Base-by-base conservation (phyloP, 2,329 filamentous ascomycete genomes). In the Pyricularia sp. region DNA sequence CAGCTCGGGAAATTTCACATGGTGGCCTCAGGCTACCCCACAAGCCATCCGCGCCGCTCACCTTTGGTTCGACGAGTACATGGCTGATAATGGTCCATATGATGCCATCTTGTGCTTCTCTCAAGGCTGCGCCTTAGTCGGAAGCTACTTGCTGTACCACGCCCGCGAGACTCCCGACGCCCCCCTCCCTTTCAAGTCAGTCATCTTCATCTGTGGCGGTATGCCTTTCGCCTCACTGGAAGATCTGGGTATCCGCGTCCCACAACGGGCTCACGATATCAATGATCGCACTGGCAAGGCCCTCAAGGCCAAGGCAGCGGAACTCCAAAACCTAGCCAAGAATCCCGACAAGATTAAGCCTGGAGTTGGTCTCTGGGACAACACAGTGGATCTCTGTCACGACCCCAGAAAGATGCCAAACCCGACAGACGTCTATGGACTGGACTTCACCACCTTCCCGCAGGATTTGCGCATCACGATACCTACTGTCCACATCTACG, bases 121-220 rank as follows among this genome's bases (percentile, higher is more conserved):
- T 6, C 75, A 77, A 67, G 77, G 76, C 24, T 78, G 76, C 57
- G 69, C 73, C 5, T 69, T 79, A 2, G 70, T 76, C 26, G 72
- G 72, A 28, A 77, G 72, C 70, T 79, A 75, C 67, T 70, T 79
- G 19, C 68, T 79, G 26, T 75, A 75, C 68, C 74, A 74, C 35
- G 71, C 73, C 63, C 73, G 71, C 66, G 74, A 76, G 66, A 67
- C 69, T 12, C 68, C 71, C n/a, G 66, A 69, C 9, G 65, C 68
- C 3, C 69, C 70, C 5, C 68, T 73, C 9, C 74, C 75, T 0
- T 78, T 79, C 68, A 70, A 70, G 28, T 75, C 74, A 5, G 77
- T 74, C 63, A 68, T 78, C 35, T 78, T 79, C 68, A 70, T 78
- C 55, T 75, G 75, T 66, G 77, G 77, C 40, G 73, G 73, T 9